phyloP scores from a whole-genome alignment of 2,329 filamentous ascomycete species.

The Botryotinia globosa region DNA sequence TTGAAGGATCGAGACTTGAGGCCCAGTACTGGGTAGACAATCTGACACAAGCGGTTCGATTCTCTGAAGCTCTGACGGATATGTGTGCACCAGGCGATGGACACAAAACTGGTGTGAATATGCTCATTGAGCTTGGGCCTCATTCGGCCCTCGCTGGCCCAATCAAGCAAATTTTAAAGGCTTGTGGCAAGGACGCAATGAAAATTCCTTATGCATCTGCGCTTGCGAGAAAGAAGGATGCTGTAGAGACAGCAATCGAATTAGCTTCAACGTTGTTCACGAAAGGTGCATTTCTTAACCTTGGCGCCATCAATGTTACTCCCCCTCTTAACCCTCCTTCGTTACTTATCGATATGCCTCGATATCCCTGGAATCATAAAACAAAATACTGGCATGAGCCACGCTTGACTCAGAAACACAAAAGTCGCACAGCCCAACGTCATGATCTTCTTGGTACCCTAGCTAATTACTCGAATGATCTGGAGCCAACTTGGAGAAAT shows the following conservation, averaged over 20 bases:
- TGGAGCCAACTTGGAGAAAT: slow-evolving; percentile 20
- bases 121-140: slow-evolving; percentile 29
- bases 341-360: slow-evolving; percentile 42
- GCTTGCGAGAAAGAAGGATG: slow-evolving; percentile 24
- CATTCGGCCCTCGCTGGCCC: slow-evolving; percentile 30
- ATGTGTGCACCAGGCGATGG: slow-evolving; percentile 28
- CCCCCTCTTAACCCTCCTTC: slow-evolving; percentile 27
- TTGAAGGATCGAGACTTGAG: slow-evolving; percentile 33
- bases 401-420: slow-evolving; percentile 44
- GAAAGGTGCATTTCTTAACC: slow-evolving; percentile 40
- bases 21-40: slow-evolving; percentile 47
- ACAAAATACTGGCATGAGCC: slow-evolving; percentile 54
- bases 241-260: slow-evolving; percentile 24
- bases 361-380: slow-evolving; percentile 54
- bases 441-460: slow-evolving; percentile 17
- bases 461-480: slow-evolving; percentile 14
- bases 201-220: slow-evolving; percentile 35
- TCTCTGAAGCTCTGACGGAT: slow-evolving; percentile 41
- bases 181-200: slow-evolving; percentile 42
- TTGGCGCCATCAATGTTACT: slow-evolving; percentile 50
- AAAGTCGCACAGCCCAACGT: background rate
- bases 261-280: slow-evolving; percentile 25
- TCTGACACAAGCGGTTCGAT: slow-evolving; percentile 45
- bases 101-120: slow-evolving; percentile 28
- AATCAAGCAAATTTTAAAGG: slow-evolving; percentile 39